A percentile compares a stretch with the other conserved stretches of the same genome.
Conservation (phyloP, 768 basidiomycete species). For the Amanita brunnescens region DNA sequence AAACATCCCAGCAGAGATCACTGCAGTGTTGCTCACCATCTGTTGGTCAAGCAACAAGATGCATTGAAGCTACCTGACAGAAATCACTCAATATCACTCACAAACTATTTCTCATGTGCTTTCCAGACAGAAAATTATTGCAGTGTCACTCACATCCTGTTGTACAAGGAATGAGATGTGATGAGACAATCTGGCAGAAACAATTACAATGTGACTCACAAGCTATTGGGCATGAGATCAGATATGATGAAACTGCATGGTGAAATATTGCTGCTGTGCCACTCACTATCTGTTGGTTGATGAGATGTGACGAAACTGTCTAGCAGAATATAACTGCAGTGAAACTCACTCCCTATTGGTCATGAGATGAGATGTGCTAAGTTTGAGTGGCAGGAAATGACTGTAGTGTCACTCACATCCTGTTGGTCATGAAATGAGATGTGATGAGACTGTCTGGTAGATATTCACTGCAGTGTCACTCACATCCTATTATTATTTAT, state of each 20-base stretch:
- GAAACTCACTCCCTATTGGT: neutral
- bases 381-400: too few species aligned
- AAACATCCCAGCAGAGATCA: neutral
- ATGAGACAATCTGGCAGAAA: too few species aligned
- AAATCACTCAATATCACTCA: neutral
- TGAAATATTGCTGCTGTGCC: neutral
- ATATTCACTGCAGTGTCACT: neutral
- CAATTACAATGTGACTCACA: too few species aligned
- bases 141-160: neutral
- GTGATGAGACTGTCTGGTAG: neutral
- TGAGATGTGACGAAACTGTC: neutral
- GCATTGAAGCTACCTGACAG: neutral
- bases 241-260: neutral
- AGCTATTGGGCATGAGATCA: too few species aligned
- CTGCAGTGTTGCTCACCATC: too few species aligned
- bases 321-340: neutral
- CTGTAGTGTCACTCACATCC: too few species aligned
- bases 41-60: neutral
- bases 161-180: too few species aligned
- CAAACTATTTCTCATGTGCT: neutral
- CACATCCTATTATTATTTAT: neutral
- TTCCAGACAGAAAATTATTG: neutral
- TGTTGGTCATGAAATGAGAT: too few species aligned
- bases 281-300: neutral
- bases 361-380: too few species aligned